phyloP scores from a whole-genome alignment of 2,329 filamentous ascomycete species.

The Cercospora brassicicola region DNA sequence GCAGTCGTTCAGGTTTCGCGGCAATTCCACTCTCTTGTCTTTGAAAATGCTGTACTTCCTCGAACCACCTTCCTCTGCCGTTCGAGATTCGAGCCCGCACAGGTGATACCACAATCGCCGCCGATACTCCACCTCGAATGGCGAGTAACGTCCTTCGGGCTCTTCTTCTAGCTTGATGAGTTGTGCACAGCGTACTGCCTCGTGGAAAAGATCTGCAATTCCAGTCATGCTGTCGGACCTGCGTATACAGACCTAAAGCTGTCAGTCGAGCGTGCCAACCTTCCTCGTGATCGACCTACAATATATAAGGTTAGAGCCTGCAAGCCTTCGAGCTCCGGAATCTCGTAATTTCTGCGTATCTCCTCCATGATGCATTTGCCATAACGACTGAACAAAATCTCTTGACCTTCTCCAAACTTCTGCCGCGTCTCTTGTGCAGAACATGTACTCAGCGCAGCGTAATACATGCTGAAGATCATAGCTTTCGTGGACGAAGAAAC shows the following conservation, averaged over 20 bases:
- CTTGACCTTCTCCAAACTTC: slow-evolving; percentile 29
- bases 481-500: slow-evolving; percentile 22
- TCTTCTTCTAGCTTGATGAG: slow-evolving; percentile 26
- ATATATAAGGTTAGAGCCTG: slow-evolving; percentile 31
- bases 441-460: slow-evolving; percentile 31
- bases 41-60: slow-evolving; percentile 29
- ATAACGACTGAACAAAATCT: slow-evolving; percentile 23
- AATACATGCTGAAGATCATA: slow-evolving; percentile 32
- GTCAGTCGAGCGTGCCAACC: background rate
- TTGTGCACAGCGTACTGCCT: slow-evolving; percentile 28
- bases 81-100: slow-evolving; percentile 29
- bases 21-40: slow-evolving; percentile 25
- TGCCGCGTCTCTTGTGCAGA: slow-evolving; percentile 27
- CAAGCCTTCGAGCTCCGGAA: slow-evolving; percentile 25
- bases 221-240: slow-evolving; percentile 20
- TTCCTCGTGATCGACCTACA: slow-evolving; percentile 6
- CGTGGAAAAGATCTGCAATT: slow-evolving; percentile 23
- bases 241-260: slow-evolving; percentile 24
- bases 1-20: slow-evolving; percentile 32
- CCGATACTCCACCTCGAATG: slow-evolving; percentile 28
- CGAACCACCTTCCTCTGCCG: slow-evolving; percentile 29
- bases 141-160: slow-evolving; percentile 18
- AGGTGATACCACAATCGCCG: slow-evolving; percentile 32
- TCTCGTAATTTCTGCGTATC: slow-evolving; percentile 21
- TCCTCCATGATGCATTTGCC: slow-evolving; percentile 23